Evolutionary conservation across 257 asterid species (phyloP).

Genomic region (Solanum sejunctum): DNA sequence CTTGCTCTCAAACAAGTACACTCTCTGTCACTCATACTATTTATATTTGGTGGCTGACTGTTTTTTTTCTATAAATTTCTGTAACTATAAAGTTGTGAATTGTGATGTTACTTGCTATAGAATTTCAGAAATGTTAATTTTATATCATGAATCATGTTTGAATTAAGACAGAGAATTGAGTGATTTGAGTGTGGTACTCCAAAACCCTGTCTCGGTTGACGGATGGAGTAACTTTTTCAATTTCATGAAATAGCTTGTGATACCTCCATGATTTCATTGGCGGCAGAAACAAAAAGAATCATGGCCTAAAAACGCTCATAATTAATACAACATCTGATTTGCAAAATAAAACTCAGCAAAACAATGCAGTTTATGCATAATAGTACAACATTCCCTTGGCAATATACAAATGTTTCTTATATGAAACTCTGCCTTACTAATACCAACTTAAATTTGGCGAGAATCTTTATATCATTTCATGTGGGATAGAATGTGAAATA

Average conservation of each 20-base stretch:
- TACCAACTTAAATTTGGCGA: not conserved
- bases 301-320: not conserved
- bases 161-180: not conserved
- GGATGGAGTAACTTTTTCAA: not conserved
- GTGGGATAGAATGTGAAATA: not conserved
- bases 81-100: not conserved
- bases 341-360: not conserved
- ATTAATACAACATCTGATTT: not conserved
- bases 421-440: not conserved
- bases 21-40: too few relatives aligned
- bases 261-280: not conserved
- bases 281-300: not conserved
- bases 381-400: not conserved
- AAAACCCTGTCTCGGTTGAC: not conserved
- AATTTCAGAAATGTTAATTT: not conserved
- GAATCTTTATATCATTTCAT: not conserved
- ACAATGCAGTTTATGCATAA: not conserved
- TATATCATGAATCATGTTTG: not conserved
- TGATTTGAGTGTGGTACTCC: not conserved
- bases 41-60: not conserved
- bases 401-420: not conserved
- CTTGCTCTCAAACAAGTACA: constrained; percentile 22
- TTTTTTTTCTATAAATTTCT: not conserved
- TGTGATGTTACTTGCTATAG: not conserved
- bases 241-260: not conserved